phyloP scores from a whole-genome alignment of 1,284 basidiomycete genomes.

The Trametes pubescens region DNA sequence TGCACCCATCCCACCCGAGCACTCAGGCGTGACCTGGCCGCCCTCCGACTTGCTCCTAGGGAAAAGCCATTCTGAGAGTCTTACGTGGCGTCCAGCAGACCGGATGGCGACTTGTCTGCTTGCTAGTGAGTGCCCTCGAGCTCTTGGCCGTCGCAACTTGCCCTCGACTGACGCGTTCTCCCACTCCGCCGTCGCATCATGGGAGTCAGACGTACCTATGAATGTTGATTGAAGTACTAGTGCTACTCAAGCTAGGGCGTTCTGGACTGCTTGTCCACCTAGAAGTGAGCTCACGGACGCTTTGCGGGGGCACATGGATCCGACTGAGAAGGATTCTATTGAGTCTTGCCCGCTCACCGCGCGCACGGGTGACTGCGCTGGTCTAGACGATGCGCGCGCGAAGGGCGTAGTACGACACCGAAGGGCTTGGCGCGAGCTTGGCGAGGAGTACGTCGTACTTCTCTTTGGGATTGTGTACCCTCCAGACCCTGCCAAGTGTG shows the following conservation, averaged over 20 bases:
- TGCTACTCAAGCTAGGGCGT: neutral
- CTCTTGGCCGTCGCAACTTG: neutral
- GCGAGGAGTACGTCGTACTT: conserved; percentile 11
- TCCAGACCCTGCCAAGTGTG: conserved; percentile 28
- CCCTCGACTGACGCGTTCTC: neutral
- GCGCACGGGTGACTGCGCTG: neutral
- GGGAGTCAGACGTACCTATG: too few relatives aligned
- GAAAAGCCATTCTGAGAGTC: neutral
- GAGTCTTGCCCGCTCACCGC: neutral
- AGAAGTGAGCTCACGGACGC: neutral
- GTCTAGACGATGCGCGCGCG: neutral
- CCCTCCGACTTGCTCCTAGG: conserved; percentile 12
- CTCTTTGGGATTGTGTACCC: conserved; percentile 15
- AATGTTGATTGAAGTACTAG: neutral
- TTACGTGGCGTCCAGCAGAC: neutral
- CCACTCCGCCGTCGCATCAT: neutral
- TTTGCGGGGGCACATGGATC: neutral
- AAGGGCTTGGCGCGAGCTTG: conserved; percentile 26
- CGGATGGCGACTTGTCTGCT: neutral
- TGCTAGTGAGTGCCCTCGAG: neutral
- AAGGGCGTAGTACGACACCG: conserved; percentile 8
- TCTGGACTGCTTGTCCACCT: neutral
- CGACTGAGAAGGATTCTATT: neutral
- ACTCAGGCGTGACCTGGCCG: neutral
- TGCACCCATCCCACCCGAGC: conserved; percentile 11